Evolutionary conservation across 352 stramenopile species (phyloP).

Genomic region (Phytophthora litchii): DNA sequence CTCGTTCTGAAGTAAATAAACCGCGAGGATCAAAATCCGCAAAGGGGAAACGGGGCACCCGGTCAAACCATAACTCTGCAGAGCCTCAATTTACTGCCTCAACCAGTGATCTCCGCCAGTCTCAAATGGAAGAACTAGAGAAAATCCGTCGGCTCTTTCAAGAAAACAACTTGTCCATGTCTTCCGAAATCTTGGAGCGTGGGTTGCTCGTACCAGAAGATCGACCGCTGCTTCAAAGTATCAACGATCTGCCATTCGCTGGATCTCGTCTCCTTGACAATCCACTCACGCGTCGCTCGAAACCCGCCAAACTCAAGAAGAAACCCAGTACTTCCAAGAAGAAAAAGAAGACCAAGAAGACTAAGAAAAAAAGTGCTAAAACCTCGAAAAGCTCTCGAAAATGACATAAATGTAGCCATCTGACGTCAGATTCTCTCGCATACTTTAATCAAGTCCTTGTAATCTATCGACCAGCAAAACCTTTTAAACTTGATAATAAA

Average conservation of each 20-base stretch:
- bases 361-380: conserved; percentile 42
- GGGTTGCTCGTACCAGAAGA: conserved; percentile 72
- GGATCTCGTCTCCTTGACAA: conserved; percentile 54
- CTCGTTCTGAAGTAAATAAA: conserved; percentile 4
- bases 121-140: conserved; percentile 66
- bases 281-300: conserved; percentile 34
- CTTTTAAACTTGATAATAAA: conserved; percentile 5
- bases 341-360: conserved; percentile 53
- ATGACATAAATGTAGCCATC: conserved; percentile 28
- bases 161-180: conserved; percentile 52
- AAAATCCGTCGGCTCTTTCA: conserved; percentile 70
- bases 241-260: conserved; percentile 55
- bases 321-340: conserved; percentile 40
- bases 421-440: conserved; percentile 7
- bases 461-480: conserved; percentile 16
- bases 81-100: conserved; percentile 20
- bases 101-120: conserved; percentile 59
- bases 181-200: conserved; percentile 46
- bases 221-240: conserved; percentile 48
- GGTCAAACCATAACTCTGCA: background rate
- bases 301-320: conserved; percentile 40
- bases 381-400: conserved; percentile 31
- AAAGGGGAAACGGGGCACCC: conserved; percentile 13
- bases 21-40: conserved; percentile 11
- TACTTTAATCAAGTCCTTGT: conserved; percentile 7